Evolutionary conservation across 306 rosid species (phyloP).

Genomic region (Luffa aegyptiaca): DNA sequence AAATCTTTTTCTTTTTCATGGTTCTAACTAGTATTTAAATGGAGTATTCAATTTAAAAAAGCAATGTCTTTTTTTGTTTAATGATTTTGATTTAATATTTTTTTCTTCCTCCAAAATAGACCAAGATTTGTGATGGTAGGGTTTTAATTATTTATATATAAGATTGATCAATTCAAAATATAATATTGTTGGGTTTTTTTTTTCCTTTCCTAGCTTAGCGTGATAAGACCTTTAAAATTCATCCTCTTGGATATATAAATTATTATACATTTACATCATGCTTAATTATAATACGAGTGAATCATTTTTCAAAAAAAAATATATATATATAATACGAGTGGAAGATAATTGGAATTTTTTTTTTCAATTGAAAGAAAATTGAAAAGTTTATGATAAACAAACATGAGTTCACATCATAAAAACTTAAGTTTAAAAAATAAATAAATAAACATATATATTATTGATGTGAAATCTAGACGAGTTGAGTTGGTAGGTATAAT

Average conservation of each 20-base stretch:
- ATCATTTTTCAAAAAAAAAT: too few species aligned
- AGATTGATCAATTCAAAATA: neutral
- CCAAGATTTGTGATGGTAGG: neutral
- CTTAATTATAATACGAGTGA: too few species aligned
- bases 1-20: neutral
- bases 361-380: too few species aligned
- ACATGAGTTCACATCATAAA: too few species aligned
- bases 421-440: too few species aligned
- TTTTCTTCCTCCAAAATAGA: neutral
- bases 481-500: too few species aligned
- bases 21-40: neutral
- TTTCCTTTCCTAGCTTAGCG: neutral
- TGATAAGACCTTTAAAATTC: neutral
- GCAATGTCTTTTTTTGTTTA: neutral
- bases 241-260: neutral
- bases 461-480: too few species aligned
- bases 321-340: too few species aligned
- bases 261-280: neutral
- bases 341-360: too few species aligned
- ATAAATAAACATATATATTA: too few species aligned
- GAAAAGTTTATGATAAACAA: too few species aligned
- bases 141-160: neutral
- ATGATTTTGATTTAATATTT: neutral
- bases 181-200: neutral
- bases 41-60: neutral